Conservation (phyloP, 805 yeast species). For the Kodamaea laetipori region DNA sequence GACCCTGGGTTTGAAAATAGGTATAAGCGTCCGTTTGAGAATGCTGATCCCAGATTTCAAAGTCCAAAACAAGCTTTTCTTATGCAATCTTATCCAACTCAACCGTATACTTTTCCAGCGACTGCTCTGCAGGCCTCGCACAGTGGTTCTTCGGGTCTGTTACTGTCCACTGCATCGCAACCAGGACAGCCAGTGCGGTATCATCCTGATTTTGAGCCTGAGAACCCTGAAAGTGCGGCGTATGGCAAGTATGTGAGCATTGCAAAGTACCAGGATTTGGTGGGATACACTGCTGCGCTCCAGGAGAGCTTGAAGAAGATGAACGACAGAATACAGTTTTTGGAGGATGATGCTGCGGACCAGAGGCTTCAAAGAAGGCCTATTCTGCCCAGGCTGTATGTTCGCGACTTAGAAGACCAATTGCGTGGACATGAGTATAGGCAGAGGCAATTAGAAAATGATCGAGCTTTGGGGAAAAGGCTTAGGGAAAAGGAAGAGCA, state of each 20-base stretch:
- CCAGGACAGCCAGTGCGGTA: background rate
- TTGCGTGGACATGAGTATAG: slow-evolving; percentile 14
- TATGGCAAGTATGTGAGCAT: slow-evolving; percentile 25
- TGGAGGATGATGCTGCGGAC: slow-evolving; percentile 30
- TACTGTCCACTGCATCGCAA: background rate
- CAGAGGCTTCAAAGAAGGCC: slow-evolving; percentile 6
- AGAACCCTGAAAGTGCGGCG: background rate
- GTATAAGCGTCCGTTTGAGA: too few species aligned
- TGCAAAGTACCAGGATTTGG: slow-evolving; percentile 36
- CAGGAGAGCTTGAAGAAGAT: slow-evolving; percentile 30
- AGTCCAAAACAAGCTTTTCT: too few species aligned
- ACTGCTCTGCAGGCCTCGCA: too few species aligned
- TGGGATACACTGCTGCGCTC: slow-evolving; percentile 34
- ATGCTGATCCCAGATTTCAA: too few species aligned
- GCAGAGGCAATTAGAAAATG: slow-evolving; percentile 11
- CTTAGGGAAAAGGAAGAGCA: slow-evolving; percentile 9
- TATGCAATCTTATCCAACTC: background rate
- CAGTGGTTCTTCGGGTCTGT: too few species aligned
- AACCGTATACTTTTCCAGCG: too few species aligned
- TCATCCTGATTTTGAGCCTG: background rate
- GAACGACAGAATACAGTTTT: slow-evolving; percentile 26
- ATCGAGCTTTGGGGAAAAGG: slow-evolving; percentile 13
- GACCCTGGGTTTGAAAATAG: too few species aligned
- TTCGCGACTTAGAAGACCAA: slow-evolving; percentile 14
- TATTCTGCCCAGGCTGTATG: slow-evolving; percentile 2